phyloP scores from a whole-genome alignment of 1,284 basidiomycete genomes.

The Cronartium quercuum region DNA sequence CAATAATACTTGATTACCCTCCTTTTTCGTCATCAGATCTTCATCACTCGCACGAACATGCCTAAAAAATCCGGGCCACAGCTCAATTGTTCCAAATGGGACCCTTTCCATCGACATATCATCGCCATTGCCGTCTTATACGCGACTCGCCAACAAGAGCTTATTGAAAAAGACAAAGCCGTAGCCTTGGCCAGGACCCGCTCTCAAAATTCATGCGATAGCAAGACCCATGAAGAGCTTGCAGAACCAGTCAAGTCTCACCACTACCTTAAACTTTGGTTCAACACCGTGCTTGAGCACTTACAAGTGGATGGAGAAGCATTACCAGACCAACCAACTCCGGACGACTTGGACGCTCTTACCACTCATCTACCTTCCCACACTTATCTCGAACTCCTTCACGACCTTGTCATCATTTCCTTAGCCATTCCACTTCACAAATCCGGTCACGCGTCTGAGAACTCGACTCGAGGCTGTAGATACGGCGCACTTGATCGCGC shows the following conservation, averaged over 20 bases:
- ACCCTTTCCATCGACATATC: slow-evolving; percentile 12
- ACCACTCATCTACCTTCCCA: slow-evolving; percentile 8
- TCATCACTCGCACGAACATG: too few relatives aligned
- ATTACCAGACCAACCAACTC: background rate
- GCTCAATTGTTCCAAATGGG: slow-evolving; percentile 1
- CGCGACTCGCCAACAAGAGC: background rate
- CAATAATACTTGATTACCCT: too few relatives aligned
- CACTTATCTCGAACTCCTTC: slow-evolving; percentile 30
- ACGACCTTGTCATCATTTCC: slow-evolving; percentile 29
- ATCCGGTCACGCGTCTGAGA: background rate
- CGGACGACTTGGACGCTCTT: slow-evolving; percentile 1
- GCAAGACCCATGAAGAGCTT: slow-evolving; percentile 12
- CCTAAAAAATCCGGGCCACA: too few relatives aligned
- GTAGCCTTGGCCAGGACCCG: background rate
- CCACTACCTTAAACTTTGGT: background rate
- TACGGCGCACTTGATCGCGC: slow-evolving; percentile 16
- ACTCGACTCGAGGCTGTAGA: background rate
- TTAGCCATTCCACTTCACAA: slow-evolving; percentile 4
- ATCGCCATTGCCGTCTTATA: background rate
- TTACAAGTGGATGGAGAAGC: slow-evolving; percentile 10
- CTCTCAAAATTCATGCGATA: background rate
- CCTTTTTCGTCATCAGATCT: too few relatives aligned
- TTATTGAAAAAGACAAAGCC: background rate
- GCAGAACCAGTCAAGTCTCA: background rate
- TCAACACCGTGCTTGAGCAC: background rate